These are phyloP conservation scores for Oxytropis ochrocephala DNA, from an alignment of 306 rosid genomes.

Conservation along the genomic window DNA sequence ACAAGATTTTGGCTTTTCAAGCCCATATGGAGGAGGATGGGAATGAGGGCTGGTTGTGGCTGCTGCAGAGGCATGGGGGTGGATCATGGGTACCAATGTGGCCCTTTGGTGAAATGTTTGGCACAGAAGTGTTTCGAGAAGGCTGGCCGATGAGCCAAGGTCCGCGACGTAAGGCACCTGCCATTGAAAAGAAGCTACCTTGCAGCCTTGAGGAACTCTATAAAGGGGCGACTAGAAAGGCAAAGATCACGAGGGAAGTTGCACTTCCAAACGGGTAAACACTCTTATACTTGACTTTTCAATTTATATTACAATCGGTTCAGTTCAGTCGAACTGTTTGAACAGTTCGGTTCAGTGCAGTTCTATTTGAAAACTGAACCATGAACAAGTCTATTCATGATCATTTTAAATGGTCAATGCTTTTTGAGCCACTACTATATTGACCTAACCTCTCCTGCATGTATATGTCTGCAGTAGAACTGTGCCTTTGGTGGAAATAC, in stretches of 20 bases:
- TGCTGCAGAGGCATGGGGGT: constrained; percentile 48
- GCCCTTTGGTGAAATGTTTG: constrained; percentile 69
- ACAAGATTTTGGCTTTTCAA: constrained; percentile 66
- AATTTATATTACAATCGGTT: too few species aligned
- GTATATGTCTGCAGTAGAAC: constrained; percentile 42
- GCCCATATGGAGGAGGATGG: constrained; percentile 76
- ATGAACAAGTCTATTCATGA: background rate
- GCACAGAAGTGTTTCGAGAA: constrained; percentile 61
- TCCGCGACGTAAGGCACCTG: constrained; percentile 62
- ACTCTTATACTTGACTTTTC: background rate
- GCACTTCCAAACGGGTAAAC: constrained; percentile 71
- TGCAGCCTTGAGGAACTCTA: constrained; percentile 94
- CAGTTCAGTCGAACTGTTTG: too few species aligned
- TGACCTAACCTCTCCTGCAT: background rate
- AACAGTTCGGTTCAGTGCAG: too few species aligned
- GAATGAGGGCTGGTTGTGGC: constrained; percentile 26
- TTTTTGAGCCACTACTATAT: background rate
- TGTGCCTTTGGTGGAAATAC: constrained; percentile 67
- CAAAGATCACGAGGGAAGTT: constrained; percentile 81
- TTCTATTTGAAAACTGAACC: background rate
- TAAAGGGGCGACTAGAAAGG: constrained; percentile 76
- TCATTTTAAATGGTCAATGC: background rate
- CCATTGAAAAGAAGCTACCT: constrained; percentile 54
- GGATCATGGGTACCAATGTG: constrained; percentile 40
- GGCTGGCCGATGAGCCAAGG: constrained; percentile 51